Percentiles rank a stretch among this genome's conserved stretches.
These are phyloP conservation scores for Sarcomyxa edulis DNA, from an alignment of 768 basidiomycete genomes.

Conservation along the genomic window DNA sequence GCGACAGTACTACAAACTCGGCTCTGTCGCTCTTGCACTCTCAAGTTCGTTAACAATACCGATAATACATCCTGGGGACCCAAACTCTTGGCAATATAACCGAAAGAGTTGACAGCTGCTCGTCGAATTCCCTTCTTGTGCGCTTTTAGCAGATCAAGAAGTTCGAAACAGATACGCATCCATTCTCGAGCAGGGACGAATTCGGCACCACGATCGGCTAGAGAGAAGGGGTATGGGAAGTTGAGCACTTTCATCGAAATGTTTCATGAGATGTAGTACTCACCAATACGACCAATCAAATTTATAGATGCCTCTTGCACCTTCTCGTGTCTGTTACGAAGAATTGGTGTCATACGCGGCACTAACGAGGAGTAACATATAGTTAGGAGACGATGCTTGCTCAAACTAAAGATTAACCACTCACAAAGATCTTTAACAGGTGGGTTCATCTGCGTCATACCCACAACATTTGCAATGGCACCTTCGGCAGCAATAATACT, in stretches of 20 bases:
- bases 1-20: slow-evolving; percentile 98
- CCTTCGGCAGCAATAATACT: slow-evolving; percentile 99
- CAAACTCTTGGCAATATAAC: slow-evolving; percentile 98
- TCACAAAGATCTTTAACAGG: slow-evolving; percentile 97
- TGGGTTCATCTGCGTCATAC: slow-evolving; percentile 99
- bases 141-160: slow-evolving; percentile 94
- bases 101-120: slow-evolving; percentile 98
- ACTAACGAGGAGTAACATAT: slow-evolving; percentile 44
- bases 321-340: slow-evolving; percentile 98
- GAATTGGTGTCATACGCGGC: slow-evolving; percentile 99
- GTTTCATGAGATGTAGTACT: too few species aligned
- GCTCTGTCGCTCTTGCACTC: slow-evolving; percentile 98
- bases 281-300: slow-evolving; percentile 91
- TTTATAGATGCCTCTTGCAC: slow-evolving; percentile 99
- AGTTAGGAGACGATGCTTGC: slow-evolving; percentile 1
- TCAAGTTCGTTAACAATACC: slow-evolving; percentile 91
- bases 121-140: slow-evolving; percentile 99
- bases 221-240: slow-evolving; percentile 11
- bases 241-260: slow-evolving; percentile 4
- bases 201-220: slow-evolving; percentile 96
- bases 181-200: slow-evolving; percentile 98
- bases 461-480: slow-evolving; percentile 98
- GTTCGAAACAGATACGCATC: slow-evolving; percentile 99
- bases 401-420: slow-evolving; percentile 26
- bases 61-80: slow-evolving; percentile 98